Evolutionary conservation across 148 eudicot genomes (phyloP).

Genomic region (Rhododendron mucronatum): DNA sequence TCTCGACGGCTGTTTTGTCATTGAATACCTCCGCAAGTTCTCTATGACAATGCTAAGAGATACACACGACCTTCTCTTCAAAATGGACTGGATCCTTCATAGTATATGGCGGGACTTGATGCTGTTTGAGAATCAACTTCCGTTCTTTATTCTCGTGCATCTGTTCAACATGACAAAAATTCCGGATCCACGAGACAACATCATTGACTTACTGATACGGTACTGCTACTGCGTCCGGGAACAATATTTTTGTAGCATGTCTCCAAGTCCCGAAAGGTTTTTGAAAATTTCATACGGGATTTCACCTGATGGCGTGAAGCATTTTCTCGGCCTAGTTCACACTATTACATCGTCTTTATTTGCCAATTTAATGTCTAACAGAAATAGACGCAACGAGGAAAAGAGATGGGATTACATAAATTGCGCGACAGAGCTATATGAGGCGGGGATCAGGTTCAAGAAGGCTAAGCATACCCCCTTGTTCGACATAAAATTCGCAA

Average conservation of each 20-base stretch:
- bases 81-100: background rate
- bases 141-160: constrained; percentile 3
- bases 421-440: background rate
- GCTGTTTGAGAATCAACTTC: constrained; percentile 26
- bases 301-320: no score
- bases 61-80: constrained; percentile 16
- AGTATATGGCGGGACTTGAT: constrained; percentile 15
- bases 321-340: no score
- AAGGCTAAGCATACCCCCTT: background rate
- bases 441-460: constrained; percentile 12
- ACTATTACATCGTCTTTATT: no score
- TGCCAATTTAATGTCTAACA: background rate
- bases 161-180: background rate
- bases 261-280: no score
- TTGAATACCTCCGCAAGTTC: constrained; percentile 17
- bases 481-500: background rate
- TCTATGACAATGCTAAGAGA: background rate
- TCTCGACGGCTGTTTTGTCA: constrained; percentile 22
- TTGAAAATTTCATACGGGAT: no score
- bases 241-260: background rate
- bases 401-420: background rate
- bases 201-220: background rate
- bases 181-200: background rate
- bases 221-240: background rate
- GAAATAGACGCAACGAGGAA: background rate